These are phyloP conservation scores for Sporisorium graminicola DNA, from an alignment of 1,284 basidiomycete genomes.

Conservation along the genomic window DNA sequence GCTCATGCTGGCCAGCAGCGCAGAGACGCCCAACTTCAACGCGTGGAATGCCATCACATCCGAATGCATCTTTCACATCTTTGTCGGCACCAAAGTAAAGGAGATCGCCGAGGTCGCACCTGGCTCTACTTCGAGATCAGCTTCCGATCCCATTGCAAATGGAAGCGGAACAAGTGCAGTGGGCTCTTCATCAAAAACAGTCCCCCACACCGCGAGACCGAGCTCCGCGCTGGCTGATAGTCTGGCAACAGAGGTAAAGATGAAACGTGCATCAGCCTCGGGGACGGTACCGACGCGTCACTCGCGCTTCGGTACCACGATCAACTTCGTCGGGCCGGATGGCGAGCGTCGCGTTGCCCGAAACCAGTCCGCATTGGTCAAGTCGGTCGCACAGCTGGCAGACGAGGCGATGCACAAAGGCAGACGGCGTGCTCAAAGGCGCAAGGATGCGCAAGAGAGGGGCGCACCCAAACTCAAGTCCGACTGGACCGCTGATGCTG, in stretches of 20 bases:
- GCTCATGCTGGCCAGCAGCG: constrained; percentile 65
- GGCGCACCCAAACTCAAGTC: constrained; percentile 57
- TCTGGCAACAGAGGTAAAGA: constrained; percentile 55
- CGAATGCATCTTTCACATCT: constrained; percentile 68
- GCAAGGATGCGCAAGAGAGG: constrained; percentile 55
- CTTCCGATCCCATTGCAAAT: not conserved
- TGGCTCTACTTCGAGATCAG: not conserved
- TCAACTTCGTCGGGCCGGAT: constrained; percentile 62
- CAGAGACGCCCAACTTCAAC: constrained; percentile 61
- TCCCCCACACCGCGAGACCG: constrained; percentile 1
- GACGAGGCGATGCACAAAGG: constrained; percentile 49
- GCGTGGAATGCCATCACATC: constrained; percentile 61
- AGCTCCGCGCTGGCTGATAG: constrained; percentile 45
- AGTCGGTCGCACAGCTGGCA: constrained; percentile 59
- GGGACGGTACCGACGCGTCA: constrained; percentile 54
- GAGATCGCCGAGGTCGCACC: constrained; percentile 31
- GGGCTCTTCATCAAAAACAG: constrained; percentile 6
- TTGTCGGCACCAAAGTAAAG: constrained; percentile 54
- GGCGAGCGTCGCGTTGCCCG: constrained; percentile 61
- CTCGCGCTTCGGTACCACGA: constrained; percentile 66
- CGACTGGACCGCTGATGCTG: constrained; percentile 60
- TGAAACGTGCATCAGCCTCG: constrained; percentile 38
- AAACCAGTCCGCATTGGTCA: constrained; percentile 53
- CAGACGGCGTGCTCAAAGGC: constrained; percentile 45
- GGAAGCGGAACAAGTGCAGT: not conserved